Evolutionary conservation across 176 grass and related monocot species (phyloP).

Genomic region (Cocos nucifera): DNA sequence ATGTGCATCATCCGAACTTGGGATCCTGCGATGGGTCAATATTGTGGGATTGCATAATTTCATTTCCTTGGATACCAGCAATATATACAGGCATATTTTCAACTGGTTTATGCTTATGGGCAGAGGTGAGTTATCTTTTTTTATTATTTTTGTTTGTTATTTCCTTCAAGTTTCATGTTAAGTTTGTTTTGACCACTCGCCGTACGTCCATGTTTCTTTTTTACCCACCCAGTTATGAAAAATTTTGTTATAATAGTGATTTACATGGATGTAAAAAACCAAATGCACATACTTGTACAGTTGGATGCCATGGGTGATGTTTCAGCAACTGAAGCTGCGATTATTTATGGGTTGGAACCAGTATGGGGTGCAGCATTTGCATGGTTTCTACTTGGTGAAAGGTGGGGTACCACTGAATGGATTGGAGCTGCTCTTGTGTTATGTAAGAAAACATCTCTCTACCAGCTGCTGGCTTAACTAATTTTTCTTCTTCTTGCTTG

Average conservation of each 20-base stretch:
- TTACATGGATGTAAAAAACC: background rate
- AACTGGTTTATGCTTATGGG: constrained; percentile 84
- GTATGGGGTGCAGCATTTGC: constrained; percentile 83
- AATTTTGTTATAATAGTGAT: background rate
- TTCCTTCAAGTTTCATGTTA: background rate
- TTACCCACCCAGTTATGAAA: too few relatives aligned
- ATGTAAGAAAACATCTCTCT: constrained; percentile 38
- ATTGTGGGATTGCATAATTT: constrained; percentile 45
- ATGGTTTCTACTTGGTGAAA: constrained; percentile 90
- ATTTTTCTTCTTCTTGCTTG: background rate
- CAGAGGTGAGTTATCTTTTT: constrained; percentile 45
- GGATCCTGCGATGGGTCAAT: constrained; percentile 38
- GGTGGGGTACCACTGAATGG: constrained; percentile 74
- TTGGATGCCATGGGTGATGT: constrained; percentile 74
- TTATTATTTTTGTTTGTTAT: background rate
- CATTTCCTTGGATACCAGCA: constrained; percentile 96
- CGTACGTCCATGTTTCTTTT: too few relatives aligned
- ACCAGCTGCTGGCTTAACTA: background rate
- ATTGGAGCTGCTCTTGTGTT: constrained; percentile 80
- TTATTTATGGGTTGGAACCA: constrained; percentile 80
- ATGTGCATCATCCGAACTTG: constrained; percentile 33
- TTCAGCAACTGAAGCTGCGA: constrained; percentile 74
- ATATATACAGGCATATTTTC: constrained; percentile 79
- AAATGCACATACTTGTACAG: constrained; percentile 21
- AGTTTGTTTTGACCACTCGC: too few relatives aligned